Conservation (phyloP, 2,329 filamentous ascomycete genomes). For the Colletotrichum trifolii region DNA sequence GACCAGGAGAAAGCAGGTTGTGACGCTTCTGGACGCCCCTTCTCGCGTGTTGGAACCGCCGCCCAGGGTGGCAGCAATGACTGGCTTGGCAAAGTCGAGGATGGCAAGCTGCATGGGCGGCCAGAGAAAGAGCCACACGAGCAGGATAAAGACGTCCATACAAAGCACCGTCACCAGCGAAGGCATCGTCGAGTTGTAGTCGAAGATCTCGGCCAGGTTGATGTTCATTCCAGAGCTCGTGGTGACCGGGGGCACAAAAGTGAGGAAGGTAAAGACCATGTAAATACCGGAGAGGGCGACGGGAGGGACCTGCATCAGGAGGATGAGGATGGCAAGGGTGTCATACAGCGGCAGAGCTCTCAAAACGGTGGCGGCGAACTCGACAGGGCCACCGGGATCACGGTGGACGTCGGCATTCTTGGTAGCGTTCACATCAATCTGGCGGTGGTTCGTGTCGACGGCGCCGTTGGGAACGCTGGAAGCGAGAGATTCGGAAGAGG, state of each 20-base stretch:
- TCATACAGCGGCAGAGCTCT: conserved; percentile 91
- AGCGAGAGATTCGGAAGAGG: conserved; percentile 62
- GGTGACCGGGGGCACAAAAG: conserved; percentile 87
- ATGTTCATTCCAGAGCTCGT: conserved; percentile 82
- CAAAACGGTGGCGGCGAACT: conserved; percentile 86
- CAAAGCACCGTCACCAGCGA: conserved; percentile 86
- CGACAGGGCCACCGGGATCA: conserved; percentile 78
- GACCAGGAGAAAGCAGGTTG: conserved; percentile 78
- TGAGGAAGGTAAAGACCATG: conserved; percentile 90
- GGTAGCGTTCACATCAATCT: conserved; percentile 76
- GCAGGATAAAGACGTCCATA: conserved; percentile 84
- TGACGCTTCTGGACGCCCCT: conserved; percentile 76
- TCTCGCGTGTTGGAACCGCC: conserved; percentile 79
- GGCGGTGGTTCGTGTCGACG: conserved; percentile 66
- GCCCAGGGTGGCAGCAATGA: conserved; percentile 90
- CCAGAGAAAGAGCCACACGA: conserved; percentile 90
- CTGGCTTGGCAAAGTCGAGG: conserved; percentile 89
- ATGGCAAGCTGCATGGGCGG: conserved; percentile 87
- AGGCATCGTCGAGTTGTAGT: conserved; percentile 85
- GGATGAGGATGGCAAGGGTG: conserved; percentile 95
- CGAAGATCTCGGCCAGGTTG: conserved; percentile 91
- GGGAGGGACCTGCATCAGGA: conserved; percentile 91
- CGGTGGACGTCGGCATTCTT: conserved; percentile 76
- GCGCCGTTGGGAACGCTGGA: conserved; percentile 47
- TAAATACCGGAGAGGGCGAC: conserved; percentile 90